Percentiles rank a stretch among this genome's conserved stretches.
Evolutionary conservation across 192 early-diverging fungal species (phyloP).

Genomic region (Oehlia diaphana): DNA sequence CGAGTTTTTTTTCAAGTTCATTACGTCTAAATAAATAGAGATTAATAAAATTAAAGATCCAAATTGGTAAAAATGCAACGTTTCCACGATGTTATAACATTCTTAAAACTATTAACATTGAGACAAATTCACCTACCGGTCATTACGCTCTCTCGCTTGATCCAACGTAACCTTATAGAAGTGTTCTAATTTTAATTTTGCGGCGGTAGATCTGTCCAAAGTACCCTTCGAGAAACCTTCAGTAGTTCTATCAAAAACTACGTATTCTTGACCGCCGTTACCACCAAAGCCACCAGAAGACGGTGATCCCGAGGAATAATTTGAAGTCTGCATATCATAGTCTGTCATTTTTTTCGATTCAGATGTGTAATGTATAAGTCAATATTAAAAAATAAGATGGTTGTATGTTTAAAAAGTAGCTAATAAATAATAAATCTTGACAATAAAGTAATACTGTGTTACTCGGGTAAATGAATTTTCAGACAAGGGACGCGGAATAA

Average conservation of each 20-base stretch:
- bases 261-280: slow-evolving; percentile 44
- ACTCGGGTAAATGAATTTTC: slow-evolving; percentile 6
- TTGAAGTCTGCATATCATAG: slow-evolving; percentile 5
- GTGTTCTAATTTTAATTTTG: slow-evolving; percentile 89
- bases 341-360: slow-evolving; percentile 14
- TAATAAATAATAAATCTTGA: not conserved
- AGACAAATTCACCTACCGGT: slow-evolving; percentile 48
- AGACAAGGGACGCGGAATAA: not conserved
- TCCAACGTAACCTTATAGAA: slow-evolving; percentile 88
- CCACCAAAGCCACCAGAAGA: slow-evolving; percentile 1
- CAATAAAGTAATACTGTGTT: slow-evolving; percentile 8
- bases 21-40: slow-evolving; percentile 51
- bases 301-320: not conserved
- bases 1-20: slow-evolving; percentile 78
- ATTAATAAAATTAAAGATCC: not conserved
- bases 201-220: slow-evolving; percentile 83
- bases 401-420: not conserved
- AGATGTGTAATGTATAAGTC: not conserved
- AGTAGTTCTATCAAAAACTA: slow-evolving; percentile 66
- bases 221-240: slow-evolving; percentile 77
- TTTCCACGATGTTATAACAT: not conserved
- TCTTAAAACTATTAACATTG: not conserved
- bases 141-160: slow-evolving; percentile 85
- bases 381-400: not conserved
- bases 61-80: not conserved